Conservation (phyloP, 257 asterid genomes). For the Jasminum sambac region DNA sequence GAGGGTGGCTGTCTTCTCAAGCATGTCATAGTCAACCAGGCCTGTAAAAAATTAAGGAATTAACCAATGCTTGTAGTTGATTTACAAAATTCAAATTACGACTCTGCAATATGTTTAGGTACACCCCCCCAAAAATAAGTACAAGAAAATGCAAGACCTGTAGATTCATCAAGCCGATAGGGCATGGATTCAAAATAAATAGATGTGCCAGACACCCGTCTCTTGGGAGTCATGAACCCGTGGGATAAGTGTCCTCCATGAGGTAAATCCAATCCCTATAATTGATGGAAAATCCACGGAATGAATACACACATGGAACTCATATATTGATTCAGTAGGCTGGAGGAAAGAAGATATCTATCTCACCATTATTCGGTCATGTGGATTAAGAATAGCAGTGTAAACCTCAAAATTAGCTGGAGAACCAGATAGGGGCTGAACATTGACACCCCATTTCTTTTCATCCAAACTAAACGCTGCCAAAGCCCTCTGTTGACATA, state of each 20-base stretch:
- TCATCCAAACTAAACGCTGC: conserved; percentile 81
- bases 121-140: too few relatives aligned
- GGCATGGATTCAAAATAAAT: conserved; percentile 96
- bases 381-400: conserved; percentile 87
- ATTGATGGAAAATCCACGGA: conserved; percentile 18
- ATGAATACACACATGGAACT: conserved; percentile 2
- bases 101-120: neutral
- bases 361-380: conserved; percentile 95
- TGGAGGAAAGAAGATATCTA: conserved; percentile 4
- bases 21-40: conserved; percentile 87
- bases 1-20: conserved; percentile 78
- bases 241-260: conserved; percentile 96
- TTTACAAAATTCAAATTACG: neutral
- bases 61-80: neutral
- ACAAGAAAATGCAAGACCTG: conserved; percentile 59
- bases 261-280: conserved; percentile 92
- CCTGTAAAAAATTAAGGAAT: conserved; percentile 46
- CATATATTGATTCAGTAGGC: neutral
- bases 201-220: conserved; percentile 94
- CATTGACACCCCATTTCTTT: conserved; percentile 85
- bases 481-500: conserved; percentile 92
- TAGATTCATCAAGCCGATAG: conserved; percentile 79
- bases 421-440: conserved; percentile 91
- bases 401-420: conserved; percentile 96
- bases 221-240: conserved; percentile 96